Conservation (phyloP, 805 yeast genomes). For the Schwanniomyces sp. region DNA sequence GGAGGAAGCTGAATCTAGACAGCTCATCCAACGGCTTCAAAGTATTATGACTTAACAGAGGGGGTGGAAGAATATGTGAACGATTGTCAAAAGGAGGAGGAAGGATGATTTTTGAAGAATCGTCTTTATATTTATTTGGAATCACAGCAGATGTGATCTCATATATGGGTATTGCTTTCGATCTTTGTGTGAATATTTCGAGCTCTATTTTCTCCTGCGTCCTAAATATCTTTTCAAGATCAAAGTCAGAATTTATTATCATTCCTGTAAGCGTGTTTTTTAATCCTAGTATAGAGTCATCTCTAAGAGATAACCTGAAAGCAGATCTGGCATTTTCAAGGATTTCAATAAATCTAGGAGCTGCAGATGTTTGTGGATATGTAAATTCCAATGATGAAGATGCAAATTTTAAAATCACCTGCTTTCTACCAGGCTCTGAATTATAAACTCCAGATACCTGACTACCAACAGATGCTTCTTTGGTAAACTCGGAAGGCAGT, state of each 20-base stretch:
- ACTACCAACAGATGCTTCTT: neutral
- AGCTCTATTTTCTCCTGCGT: constrained; percentile 31
- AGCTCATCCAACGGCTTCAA: constrained; percentile 1
- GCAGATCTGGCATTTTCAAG: constrained; percentile 73
- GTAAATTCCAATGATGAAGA: constrained; percentile 60
- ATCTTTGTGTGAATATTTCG: constrained; percentile 35
- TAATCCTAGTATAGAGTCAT: constrained; percentile 22
- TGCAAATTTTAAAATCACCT: constrained; percentile 49
- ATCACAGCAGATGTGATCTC: constrained; percentile 34
- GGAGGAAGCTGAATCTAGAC: constrained; percentile 15
- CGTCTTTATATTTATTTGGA: constrained; percentile 14
- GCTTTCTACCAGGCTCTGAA: constrained; percentile 27
- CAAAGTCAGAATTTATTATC: constrained; percentile 31
- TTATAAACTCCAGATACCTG: constrained; percentile 17
- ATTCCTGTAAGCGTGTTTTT: constrained; percentile 23
- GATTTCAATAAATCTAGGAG: constrained; percentile 80
- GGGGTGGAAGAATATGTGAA: constrained; percentile 4
- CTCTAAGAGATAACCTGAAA: constrained; percentile 41
- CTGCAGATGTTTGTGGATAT: constrained; percentile 61
- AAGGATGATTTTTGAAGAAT: constrained; percentile 25
- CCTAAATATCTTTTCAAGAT: constrained; percentile 38
- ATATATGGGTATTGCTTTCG: constrained; percentile 34
- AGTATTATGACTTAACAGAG: constrained; percentile 1
- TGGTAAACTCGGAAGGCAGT: neutral
- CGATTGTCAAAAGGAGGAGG: constrained; percentile 32